Conservation (phyloP, 2,329 filamentous ascomycete genomes). For the Diaporthe caulivora region DNA sequence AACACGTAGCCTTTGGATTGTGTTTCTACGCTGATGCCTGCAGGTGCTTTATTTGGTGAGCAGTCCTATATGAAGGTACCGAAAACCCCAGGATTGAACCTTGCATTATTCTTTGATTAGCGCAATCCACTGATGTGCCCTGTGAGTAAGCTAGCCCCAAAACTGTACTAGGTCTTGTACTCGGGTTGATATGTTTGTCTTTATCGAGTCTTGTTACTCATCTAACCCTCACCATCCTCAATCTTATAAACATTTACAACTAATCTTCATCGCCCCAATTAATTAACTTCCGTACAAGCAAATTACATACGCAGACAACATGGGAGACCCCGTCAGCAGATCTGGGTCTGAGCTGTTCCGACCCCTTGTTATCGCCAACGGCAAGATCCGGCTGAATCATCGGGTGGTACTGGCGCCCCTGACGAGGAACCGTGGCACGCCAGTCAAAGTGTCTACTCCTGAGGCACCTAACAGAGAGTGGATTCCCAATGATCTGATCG, state of each 20-base stretch:
- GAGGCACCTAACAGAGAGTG: no score
- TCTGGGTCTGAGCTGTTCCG: slow-evolving; percentile 47
- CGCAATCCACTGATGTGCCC: no score
- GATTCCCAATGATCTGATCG: slow-evolving; percentile 36
- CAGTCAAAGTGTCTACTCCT: no score
- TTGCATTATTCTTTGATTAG: no score
- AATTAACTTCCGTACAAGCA: neutral
- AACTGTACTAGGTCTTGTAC: slow-evolving; percentile 11
- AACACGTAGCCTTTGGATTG: no score
- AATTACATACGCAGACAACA: slow-evolving; percentile 1
- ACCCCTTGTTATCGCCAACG: slow-evolving; percentile 49
- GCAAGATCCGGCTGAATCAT: slow-evolving; percentile 36
- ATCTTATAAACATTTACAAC: neutral
- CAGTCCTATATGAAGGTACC: no score
- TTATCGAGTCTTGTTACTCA: slow-evolving; percentile 5
- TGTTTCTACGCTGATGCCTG: no score
- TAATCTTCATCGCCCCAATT: neutral
- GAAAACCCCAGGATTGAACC: no score
- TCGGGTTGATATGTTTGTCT: slow-evolving; percentile 1
- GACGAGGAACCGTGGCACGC: no score
- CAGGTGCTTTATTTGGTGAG: no score
- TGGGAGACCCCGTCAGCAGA: slow-evolving; percentile 39
- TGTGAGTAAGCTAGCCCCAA: no score
- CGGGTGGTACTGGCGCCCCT: slow-evolving; percentile 39
- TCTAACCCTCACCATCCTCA: neutral